These are phyloP conservation scores for Eruca vesicaria DNA, from an alignment of 441 rosid species.

Conservation along the genomic window DNA sequence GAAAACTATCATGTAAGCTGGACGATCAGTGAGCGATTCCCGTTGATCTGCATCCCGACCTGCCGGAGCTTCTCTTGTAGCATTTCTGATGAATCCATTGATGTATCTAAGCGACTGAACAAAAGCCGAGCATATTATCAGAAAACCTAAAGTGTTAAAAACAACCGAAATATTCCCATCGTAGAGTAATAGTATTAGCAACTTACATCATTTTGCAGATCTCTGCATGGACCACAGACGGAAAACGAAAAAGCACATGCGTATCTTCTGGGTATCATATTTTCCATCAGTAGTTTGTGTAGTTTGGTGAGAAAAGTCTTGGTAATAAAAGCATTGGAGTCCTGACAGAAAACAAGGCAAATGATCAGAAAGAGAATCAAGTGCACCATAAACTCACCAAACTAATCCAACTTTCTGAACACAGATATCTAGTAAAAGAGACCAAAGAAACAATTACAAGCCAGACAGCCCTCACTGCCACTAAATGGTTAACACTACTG, in stretches of 20 bases:
- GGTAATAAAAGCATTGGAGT: slow-evolving; percentile 52
- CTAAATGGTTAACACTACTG: slow-evolving; percentile 10
- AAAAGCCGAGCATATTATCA: slow-evolving; percentile 26
- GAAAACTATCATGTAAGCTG: slow-evolving; percentile 75
- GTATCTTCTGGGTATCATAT: slow-evolving; percentile 68
- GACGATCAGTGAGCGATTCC: slow-evolving; percentile 56
- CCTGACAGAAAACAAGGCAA: slow-evolving; percentile 53
- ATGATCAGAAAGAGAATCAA: slow-evolving; percentile 20
- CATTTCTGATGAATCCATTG: slow-evolving; percentile 66
- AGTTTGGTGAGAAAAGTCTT: slow-evolving; percentile 63
- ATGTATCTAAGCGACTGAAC: slow-evolving; percentile 66
- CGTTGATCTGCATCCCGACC: slow-evolving; percentile 47
- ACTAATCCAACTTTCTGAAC: slow-evolving; percentile 3
- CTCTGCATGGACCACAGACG: slow-evolving; percentile 50
- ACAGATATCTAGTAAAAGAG: slow-evolving; percentile 33
- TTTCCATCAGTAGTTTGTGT: slow-evolving; percentile 64
- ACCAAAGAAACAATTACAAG: slow-evolving; percentile 16
- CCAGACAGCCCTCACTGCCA: neutral
- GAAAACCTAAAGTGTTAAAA: slow-evolving; percentile 26
- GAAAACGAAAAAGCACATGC: slow-evolving; percentile 86
- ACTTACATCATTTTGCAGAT: slow-evolving; percentile 67
- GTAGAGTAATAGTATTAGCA: slow-evolving; percentile 30
- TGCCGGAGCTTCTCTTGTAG: slow-evolving; percentile 49
- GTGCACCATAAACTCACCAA: slow-evolving; percentile 6
- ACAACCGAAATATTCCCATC: neutral